Percentiles rank a stretch among this genome's conserved stretches.
These are phyloP conservation scores for Mycena crocata DNA, from an alignment of 768 basidiomycete genomes.

Conservation along the genomic window DNA sequence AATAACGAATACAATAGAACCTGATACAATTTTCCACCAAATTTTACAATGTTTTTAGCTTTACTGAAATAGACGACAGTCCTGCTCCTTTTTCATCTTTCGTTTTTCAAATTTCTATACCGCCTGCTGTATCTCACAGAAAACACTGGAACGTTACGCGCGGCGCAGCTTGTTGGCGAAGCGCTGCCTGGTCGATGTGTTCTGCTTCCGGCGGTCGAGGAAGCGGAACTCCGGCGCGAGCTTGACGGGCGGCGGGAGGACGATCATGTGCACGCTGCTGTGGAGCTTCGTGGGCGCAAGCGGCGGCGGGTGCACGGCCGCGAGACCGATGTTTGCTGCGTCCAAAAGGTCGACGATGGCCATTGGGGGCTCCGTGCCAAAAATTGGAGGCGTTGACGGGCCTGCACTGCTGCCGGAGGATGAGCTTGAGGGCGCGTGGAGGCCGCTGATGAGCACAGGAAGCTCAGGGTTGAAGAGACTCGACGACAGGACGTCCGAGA, in stretches of 20 bases:
- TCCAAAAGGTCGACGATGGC: neutral
- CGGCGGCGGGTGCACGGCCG: slow-evolving; percentile 1
- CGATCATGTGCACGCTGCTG: neutral
- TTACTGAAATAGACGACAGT: no score
- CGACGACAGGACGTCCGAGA: neutral
- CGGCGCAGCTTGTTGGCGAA: no score
- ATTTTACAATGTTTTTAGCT: no score
- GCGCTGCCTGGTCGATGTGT: no score
- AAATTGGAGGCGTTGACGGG: neutral
- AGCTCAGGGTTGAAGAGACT: neutral
- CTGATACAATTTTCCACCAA: no score
- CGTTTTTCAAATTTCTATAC: no score
- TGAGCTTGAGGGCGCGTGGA: neutral
- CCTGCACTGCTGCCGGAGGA: neutral
- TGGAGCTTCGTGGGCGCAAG: slow-evolving; percentile 6
- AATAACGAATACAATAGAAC: no score
- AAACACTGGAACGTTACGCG: no score
- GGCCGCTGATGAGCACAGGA: neutral
- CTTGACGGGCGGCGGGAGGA: neutral
- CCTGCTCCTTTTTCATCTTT: no score
- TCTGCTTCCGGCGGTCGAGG: no score
- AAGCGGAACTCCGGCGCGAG: no score
- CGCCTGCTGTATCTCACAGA: no score
- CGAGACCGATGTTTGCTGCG: slow-evolving; percentile 3
- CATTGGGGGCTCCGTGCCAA: neutral